Evolutionary conservation across 23 red algal species (phyloP), one percentile per base, ranked within the genome.

Genomic region (Chondrus crispus): DNA sequence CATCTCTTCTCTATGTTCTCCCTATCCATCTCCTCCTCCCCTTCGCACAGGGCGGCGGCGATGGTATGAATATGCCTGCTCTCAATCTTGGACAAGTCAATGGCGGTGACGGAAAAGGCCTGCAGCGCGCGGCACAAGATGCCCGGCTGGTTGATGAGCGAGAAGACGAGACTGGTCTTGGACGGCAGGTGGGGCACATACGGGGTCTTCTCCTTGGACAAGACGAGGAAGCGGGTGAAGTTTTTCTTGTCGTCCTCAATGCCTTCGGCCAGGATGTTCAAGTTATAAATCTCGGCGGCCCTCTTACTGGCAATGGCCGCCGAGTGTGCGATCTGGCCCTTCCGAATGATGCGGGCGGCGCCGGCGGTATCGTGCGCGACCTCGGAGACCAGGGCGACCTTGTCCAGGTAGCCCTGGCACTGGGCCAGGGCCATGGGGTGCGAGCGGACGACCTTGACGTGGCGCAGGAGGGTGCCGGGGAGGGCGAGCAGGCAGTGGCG

Each of bases 1-100:
- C 97, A 98, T 76, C 96, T 71, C 22, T 58, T 75, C 69, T 87
- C 73, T 35, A 68, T 66, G 43, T 66, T 29, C 18, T n/a, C 41
- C 42, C 40, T 18, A 11, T 57, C 63, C 7, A 74, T 54, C 66
- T 46, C 46, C 4, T 78, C 89, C 42, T 47, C 71, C 26, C 22
- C 46, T 13, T 63, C 66, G 30, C 26, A 14, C 12, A 62, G 28
- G 19, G 69, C 91, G 19, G 74, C 73, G 3, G 46, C 33, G 26
- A 97, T 29, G 5, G 81, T 91, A 33, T 83, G 68, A 66, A 95
- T 76, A 51, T 98, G 97, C 47, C 97, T 84, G 53, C 88, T 90
- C 88, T 96, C 97, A 60, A 98, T 96, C 39, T 96, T 98, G 39
- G 93, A 96, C 43, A 98, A 87, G 70, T 96, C 93, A 74, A 96